Conservation (phyloP, 78 protist species). For the Emiliania huxleyi region DNA sequence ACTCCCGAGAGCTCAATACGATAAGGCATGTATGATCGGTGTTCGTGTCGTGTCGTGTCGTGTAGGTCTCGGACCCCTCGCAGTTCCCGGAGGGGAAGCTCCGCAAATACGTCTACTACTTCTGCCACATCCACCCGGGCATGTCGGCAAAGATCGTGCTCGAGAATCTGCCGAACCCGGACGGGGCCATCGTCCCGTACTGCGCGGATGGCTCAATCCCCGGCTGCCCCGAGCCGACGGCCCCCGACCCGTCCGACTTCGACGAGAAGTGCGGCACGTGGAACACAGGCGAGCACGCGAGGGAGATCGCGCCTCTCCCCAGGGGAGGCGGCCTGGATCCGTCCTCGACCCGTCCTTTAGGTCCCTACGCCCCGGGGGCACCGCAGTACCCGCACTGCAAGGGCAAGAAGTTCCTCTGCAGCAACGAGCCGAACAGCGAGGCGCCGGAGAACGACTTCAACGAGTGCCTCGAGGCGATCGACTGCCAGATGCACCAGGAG, state of each 20-base stretch:
- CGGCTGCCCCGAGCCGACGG: neutral
- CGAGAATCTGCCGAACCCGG: neutral
- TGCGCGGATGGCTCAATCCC: too few relatives aligned
- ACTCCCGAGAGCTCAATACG: neutral
- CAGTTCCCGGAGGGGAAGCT: neutral
- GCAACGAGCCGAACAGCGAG: neutral
- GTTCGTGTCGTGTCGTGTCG: neutral
- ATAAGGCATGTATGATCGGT: neutral
- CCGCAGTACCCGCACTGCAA: neutral
- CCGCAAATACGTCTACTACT: neutral
- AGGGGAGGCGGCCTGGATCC: too few relatives aligned
- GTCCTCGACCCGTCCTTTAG: too few relatives aligned
- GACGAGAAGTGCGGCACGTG: neutral
- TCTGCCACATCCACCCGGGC: neutral
- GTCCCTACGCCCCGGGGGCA: neutral
- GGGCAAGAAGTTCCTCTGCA: neutral
- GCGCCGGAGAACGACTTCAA: neutral
- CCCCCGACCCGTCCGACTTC: neutral
- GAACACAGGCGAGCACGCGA: too few relatives aligned
- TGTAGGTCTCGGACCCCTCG: neutral
- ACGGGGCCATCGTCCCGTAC: neutral
- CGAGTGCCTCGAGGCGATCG: neutral
- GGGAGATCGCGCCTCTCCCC: too few relatives aligned
- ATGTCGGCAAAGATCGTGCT: neutral
- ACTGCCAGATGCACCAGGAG: neutral